Evolutionary conservation across 768 basidiomycete species (phyloP), one percentile per base, ranked within the genome.

Genomic region (Pisolithus orientalis): DNA sequence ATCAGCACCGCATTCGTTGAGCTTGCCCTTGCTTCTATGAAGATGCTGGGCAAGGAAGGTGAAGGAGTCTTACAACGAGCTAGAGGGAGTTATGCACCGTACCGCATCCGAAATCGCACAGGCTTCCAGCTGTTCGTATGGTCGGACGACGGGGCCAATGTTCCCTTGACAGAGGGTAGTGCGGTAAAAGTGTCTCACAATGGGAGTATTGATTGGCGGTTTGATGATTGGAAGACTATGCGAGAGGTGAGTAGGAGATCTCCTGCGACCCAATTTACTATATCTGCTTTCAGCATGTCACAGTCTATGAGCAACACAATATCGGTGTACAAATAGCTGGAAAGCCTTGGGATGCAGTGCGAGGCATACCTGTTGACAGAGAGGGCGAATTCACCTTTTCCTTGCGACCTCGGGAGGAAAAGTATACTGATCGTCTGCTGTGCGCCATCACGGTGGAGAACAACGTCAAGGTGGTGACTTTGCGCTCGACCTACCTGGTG

Each of bases 151-250:
- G 87, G 90, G 45, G 78, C 79, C 34, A 78, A 60, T 58, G 57
- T 66, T 25, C 72, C 70, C 50, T 65, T 70, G 13, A 78, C 76
- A 44, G 79, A 82, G 52, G 65, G 72, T 3, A 73, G 74, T 29
- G 72, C 77, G 29, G 75, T 83, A 40, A 80, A 83, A 59, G 71
- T 99, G 37, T 71, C 80, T 17, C 80, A 92, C 57, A 86, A 87
- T 37, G 78, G 90, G 61, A 82, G 77, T 7, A 73, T 90, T 4
- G 94, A 97, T 52, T 98, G 96, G 96, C 78, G 96, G 51, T 97
- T 98, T 61, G 94, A 97, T 64, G 94, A 98, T 62, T 93, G 92
- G 87, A 87, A 86, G 65, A 87, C 85, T 4, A 85, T 90, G 74
- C 83, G 96, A 64, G 96, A 99, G 75, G 94, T 92, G 63, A 54